phyloP scores from a whole-genome alignment of 2,329 filamentous ascomycete genomes.

The Celoporthe dispersa region DNA sequence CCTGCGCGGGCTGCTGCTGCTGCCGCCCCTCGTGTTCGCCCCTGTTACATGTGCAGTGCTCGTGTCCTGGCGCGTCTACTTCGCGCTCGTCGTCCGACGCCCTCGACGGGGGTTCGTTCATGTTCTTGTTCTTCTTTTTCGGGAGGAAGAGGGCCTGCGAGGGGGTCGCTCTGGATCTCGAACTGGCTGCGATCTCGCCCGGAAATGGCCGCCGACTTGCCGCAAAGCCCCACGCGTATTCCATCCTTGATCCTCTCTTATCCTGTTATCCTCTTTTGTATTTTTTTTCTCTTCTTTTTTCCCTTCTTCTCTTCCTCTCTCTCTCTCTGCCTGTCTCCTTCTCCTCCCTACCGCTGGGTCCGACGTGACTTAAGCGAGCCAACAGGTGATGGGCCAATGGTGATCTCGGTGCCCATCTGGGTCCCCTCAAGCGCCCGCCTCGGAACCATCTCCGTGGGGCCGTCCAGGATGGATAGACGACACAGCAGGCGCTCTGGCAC shows the following conservation, averaged over 20 bases:
- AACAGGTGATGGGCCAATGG: background rate
- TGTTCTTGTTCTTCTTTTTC: background rate
- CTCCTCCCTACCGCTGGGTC: background rate
- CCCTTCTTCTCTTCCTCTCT: background rate
- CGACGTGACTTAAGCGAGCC: background rate
- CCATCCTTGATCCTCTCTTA: slow-evolving; percentile 9
- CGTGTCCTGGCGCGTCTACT: background rate
- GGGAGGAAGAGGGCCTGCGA: slow-evolving; percentile 5
- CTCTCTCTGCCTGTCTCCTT: background rate
- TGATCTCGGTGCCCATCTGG: slow-evolving; percentile 3
- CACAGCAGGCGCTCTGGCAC: background rate
- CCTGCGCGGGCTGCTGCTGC: background rate
- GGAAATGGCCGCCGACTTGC: slow-evolving; percentile 28
- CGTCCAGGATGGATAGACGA: background rate
- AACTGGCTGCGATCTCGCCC: slow-evolving; percentile 23
- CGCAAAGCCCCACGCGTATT: slow-evolving; percentile 29
- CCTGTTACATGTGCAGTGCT: background rate
- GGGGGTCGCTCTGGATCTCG: slow-evolving; percentile 9
- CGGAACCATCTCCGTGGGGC: background rate
- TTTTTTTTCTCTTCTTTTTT: background rate
- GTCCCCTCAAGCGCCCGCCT: background rate
- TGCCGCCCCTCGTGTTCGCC: background rate
- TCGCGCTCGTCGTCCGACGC: background rate
- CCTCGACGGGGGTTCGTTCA: background rate
- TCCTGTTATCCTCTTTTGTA: background rate